Evolutionary conservation across 2,329 filamentous ascomycete species (phyloP).

Genomic region (Fusarium beomiforme): DNA sequence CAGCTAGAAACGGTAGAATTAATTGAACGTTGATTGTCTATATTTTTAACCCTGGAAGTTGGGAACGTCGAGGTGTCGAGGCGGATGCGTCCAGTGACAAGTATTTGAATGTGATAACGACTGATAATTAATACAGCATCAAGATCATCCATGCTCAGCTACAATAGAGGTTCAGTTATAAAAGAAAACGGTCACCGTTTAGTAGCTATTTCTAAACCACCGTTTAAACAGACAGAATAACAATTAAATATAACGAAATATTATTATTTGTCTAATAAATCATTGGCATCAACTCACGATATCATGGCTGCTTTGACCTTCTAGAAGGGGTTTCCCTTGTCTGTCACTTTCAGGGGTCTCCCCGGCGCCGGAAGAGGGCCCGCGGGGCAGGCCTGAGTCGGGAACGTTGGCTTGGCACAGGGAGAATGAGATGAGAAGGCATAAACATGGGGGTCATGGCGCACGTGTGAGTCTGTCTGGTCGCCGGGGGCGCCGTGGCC

Average conservation of each 20-base stretch:
- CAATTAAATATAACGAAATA: slow-evolving; percentile 26
- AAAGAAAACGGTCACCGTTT: slow-evolving; percentile 35
- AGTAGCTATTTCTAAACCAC: slow-evolving; percentile 13
- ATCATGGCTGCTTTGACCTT: slow-evolving; percentile 36
- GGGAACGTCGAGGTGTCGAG: no score
- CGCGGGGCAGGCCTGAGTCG: slow-evolving; percentile 33
- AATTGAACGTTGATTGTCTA: neutral
- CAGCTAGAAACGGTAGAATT: neutral
- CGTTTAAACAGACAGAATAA: slow-evolving; percentile 27
- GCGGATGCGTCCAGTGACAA: neutral
- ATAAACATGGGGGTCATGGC: slow-evolving; percentile 25
- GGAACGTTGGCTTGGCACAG: slow-evolving; percentile 22
- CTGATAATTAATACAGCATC: neutral
- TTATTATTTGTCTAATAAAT: slow-evolving; percentile 22
- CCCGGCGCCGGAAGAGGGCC: slow-evolving; percentile 37
- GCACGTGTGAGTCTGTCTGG: slow-evolving; percentile 37
- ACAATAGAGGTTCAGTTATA: neutral
- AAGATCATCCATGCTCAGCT: neutral
- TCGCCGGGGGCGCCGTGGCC: slow-evolving; percentile 9
- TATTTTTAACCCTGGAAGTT: neutral
- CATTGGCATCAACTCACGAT: slow-evolving; percentile 14
- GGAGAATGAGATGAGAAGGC: slow-evolving; percentile 1
- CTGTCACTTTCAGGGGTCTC: slow-evolving; percentile 32
- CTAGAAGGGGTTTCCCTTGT: slow-evolving; percentile 39
- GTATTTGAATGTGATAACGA: neutral